A percentile compares a stretch with the other conserved stretches of the same genome.
phyloP scores from a whole-genome alignment of 2,329 filamentous ascomycete genomes.

The Trichoderma sp. region DNA sequence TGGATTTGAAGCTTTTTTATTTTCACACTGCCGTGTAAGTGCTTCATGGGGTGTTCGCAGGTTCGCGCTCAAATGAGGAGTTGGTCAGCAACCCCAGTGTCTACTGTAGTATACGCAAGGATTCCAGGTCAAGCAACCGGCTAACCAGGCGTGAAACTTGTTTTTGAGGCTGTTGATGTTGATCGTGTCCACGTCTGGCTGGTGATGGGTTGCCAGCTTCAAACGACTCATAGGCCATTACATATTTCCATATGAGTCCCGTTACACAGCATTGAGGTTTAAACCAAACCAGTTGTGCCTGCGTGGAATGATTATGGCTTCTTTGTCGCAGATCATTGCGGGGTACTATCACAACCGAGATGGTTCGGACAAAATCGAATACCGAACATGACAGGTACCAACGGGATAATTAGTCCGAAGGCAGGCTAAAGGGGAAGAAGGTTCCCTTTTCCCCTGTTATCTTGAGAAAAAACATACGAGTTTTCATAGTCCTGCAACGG shows the following conservation, averaged over 20 bases:
- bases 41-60: background rate
- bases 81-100: background rate
- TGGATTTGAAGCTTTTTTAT: background rate
- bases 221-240: background rate
- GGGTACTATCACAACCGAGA: background rate
- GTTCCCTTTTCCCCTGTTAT: background rate
- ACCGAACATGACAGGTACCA: background rate
- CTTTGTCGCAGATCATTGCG: conserved; percentile 1
- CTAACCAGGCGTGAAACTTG: background rate
- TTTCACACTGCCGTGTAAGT: background rate
- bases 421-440: background rate
- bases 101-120: background rate
- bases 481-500: background rate
- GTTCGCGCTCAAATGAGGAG: background rate
- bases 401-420: background rate
- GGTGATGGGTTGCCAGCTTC: background rate
- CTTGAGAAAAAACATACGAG: background rate
- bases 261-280: background rate
- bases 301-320: background rate
- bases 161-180: background rate
- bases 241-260: background rate
- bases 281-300: background rate
- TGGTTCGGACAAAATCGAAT: background rate
- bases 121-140: background rate
- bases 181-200: background rate